Conservation (phyloP, 1,139 yeast species). For the Pichia sp. region DNA sequence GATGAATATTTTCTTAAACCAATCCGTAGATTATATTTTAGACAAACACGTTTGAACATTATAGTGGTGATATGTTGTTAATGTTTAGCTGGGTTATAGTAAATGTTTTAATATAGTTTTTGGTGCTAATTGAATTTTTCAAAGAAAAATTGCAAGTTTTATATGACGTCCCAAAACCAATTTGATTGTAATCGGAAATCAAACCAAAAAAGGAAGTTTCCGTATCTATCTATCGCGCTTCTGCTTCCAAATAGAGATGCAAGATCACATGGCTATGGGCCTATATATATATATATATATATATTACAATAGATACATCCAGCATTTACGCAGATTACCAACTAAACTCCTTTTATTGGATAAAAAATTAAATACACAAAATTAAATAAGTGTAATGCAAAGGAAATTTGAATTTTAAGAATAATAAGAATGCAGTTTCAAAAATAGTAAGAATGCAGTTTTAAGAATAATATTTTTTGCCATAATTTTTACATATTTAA, state of each 20-base stretch:
- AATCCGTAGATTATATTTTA: neutral
- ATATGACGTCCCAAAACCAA: no score
- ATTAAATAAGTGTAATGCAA: no score
- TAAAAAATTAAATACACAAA: no score
- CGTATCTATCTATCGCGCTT: neutral
- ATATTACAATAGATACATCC: no score
- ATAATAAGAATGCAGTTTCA: neutral
- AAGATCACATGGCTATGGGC: no score
- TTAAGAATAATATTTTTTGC: no score
- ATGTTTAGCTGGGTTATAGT: neutral
- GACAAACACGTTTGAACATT: neutral
- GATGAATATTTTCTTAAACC: neutral
- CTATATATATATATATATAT: no score
- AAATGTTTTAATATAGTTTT: no score
- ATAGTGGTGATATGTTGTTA: neutral
- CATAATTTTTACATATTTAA: neutral
- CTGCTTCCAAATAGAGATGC: neutral
- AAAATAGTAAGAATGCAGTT: no score
- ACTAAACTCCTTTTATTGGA: no score
- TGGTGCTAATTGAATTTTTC: neutral
- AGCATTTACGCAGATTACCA: no score
- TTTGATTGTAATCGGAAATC: neutral
- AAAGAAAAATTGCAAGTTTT: neutral
- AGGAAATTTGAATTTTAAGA: neutral
- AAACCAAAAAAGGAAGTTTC: neutral